Base-by-base conservation (phyloP, 1,284 basidiomycete species). In the Cerioporus squamosus region DNA sequence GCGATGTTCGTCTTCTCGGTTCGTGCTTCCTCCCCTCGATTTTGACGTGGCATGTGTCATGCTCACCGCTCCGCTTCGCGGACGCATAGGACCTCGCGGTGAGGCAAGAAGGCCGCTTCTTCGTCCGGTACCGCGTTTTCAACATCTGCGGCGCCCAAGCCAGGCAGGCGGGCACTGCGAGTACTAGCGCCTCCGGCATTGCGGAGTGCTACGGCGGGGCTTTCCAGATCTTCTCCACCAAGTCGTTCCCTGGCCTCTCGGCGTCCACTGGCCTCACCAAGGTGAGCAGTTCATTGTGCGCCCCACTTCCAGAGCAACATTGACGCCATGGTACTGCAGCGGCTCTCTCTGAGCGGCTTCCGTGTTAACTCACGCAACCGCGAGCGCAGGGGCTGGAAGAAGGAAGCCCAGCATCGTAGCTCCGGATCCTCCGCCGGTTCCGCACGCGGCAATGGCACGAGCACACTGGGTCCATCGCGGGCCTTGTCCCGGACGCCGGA, bases 1-100 rank as follows among this genome's bases (percentile, higher is more conserved):
- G 71, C 90, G n/a, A 79, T 91, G 58, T 92, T 91, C 64, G 86
- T 88, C 31, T 91, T 91, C 69, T 78, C 88, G 31, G 89, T 90
- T 36, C 33, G 62, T 63, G 84, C 63, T 22, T 3, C 24, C 47
- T 15, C 18, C n/a, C n/a, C n/a, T n/a, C 22, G 17, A 29, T 33
- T 17, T 26, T 20, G 10, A 12, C 3, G 6, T 3, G 33, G n/a
- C n/a, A 23, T 17, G 22, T 44, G 7, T 0, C 20, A 40, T 14
- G 33, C 33, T 36, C 33, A 36, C 14, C 9, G 33, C 9, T 36
- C 12, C 10, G 14, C 33, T 23, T 49, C 12, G 8, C n/a, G n/a
- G n/a, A n/a, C n/a, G n/a, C 33, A 23, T 39, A 51, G 50, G 50
- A 51, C 18, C 60, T 71, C 23, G 66, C 70, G n/a, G 70, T 71